phyloP scores from a whole-genome alignment of 129 eudicot genomes.

The Deinandra increscens region DNA sequence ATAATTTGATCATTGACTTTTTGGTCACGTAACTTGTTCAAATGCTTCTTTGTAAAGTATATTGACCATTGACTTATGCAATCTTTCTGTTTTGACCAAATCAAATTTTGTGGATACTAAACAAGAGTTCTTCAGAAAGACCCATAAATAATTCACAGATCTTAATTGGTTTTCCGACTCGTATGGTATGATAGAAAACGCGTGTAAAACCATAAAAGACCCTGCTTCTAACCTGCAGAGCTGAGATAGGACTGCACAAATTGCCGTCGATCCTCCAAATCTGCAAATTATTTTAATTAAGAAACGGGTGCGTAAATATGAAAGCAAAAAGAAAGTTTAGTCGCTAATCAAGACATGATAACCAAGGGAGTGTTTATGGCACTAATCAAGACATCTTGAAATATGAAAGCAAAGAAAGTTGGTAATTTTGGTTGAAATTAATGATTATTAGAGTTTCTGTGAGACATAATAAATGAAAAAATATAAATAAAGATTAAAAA shows the following conservation, averaged over 20 bases:
- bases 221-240: conserved; percentile 53
- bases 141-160: background rate
- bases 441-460: background rate
- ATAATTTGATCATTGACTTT: conserved; percentile 3
- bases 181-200: background rate
- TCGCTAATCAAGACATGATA: no score
- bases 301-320: background rate
- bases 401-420: background rate
- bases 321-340: no score
- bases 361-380: background rate
- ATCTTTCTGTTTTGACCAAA: background rate
- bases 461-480: background rate
- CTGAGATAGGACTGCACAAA: conserved; percentile 59
- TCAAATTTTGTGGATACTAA: background rate
- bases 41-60: conserved; percentile 1
- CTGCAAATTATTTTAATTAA: conserved; percentile 31
- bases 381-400: background rate
- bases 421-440: background rate
- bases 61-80: background rate
- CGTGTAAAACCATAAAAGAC: background rate
- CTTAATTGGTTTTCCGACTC: background rate
- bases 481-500: background rate
- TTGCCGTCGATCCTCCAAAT: conserved; percentile 64
- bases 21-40: no score
- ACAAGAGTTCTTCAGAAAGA: background rate